These are phyloP conservation scores for Falciphora oryzae DNA, from an alignment of 2,329 filamentous ascomycete species.

Conservation along the genomic window DNA sequence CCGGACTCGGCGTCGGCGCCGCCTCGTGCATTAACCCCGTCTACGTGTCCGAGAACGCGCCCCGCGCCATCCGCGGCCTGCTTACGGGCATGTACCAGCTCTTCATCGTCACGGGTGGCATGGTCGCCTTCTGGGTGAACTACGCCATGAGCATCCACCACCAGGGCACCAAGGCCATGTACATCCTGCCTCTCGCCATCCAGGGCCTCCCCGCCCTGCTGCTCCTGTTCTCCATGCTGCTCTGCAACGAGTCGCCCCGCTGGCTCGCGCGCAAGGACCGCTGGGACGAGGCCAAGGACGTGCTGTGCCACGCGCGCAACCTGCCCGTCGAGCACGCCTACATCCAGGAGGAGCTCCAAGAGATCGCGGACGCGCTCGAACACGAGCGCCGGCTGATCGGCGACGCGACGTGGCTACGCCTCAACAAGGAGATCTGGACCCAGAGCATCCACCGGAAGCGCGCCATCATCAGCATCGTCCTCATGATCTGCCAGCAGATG, in stretches of 20 bases:
- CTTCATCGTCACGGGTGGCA: conserved; percentile 38
- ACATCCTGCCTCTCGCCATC: conserved; percentile 49
- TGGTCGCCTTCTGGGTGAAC: conserved; percentile 49
- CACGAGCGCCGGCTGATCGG: conserved; percentile 22
- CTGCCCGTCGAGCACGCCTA: conserved; percentile 31
- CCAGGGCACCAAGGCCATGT: conserved; percentile 4
- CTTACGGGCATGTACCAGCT: conserved; percentile 57
- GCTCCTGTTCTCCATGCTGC: conserved; percentile 46
- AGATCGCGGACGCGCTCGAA: conserved; percentile 24
- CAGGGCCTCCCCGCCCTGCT: conserved; percentile 51
- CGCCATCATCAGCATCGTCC: conserved; percentile 39
- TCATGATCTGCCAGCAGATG: conserved; percentile 50
- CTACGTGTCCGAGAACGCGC: conserved; percentile 56
- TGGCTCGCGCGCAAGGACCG: conserved; percentile 65
- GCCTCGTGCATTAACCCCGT: conserved; percentile 54
- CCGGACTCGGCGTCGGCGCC: conserved; percentile 44
- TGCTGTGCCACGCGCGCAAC: conserved; percentile 42
- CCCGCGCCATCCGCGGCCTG: conserved; percentile 52
- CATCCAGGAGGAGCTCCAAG: conserved; percentile 27
- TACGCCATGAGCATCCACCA: conserved; percentile 39
- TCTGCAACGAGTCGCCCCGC: conserved; percentile 59
- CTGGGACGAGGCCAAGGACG: conserved; percentile 57
- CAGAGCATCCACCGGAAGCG: conserved; percentile 38
- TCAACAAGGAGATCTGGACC: conserved; percentile 25
- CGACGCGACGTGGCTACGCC: conserved; percentile 19